A percentile compares a stretch with the other conserved stretches of the same genome.
Evolutionary conservation across 2,329 filamentous ascomycete genomes (phyloP).

Genomic region (Sporothrix pallida): DNA sequence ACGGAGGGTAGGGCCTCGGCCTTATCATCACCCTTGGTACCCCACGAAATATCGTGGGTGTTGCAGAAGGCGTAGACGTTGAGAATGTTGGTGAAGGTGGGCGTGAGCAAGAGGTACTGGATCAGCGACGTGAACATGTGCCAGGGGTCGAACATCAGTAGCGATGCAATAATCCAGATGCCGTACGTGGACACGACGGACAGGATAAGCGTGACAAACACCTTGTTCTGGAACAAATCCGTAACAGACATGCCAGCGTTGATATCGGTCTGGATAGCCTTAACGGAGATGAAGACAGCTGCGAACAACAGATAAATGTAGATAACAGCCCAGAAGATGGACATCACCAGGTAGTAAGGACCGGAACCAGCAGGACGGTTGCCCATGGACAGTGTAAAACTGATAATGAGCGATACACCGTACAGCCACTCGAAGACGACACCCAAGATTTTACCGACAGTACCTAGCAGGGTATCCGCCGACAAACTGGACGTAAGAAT

Average conservation of each 20-base stretch:
- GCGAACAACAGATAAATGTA: slow-evolving; percentile 97
- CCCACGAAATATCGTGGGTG: slow-evolving; percentile 96
- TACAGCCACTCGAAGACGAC: slow-evolving; percentile 97
- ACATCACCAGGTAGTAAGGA: slow-evolving; percentile 93
- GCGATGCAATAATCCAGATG: slow-evolving; percentile 87
- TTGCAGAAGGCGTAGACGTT: slow-evolving; percentile 90
- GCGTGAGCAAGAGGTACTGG: slow-evolving; percentile 93
- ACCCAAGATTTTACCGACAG: slow-evolving; percentile 77
- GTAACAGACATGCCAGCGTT: slow-evolving; percentile 70
- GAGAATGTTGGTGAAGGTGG: slow-evolving; percentile 96
- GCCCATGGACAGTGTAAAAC: slow-evolving; percentile 91
- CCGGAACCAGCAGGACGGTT: slow-evolving; percentile 95
- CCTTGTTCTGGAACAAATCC: slow-evolving; percentile 80
- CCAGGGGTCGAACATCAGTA: slow-evolving; percentile 98
- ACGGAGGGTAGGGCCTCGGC: slow-evolving; percentile 87
- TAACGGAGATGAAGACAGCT: slow-evolving; percentile 90
- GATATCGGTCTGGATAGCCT: slow-evolving; percentile 77
- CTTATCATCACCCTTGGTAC: slow-evolving; percentile 97
- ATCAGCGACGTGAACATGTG: slow-evolving; percentile 97
- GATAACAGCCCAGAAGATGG: slow-evolving; percentile 96
- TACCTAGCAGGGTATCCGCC: slow-evolving; percentile 70
- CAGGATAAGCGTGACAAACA: slow-evolving; percentile 93
- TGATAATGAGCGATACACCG: slow-evolving; percentile 86
- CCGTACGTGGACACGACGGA: slow-evolving; percentile 91
- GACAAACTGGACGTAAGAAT: slow-evolving; percentile 90